A percentile compares a stretch with the other conserved stretches of the same genome.
These are phyloP conservation scores for Lophium mytilinum DNA, from an alignment of 495 filamentous ascomycete species.

Conservation along the genomic window DNA sequence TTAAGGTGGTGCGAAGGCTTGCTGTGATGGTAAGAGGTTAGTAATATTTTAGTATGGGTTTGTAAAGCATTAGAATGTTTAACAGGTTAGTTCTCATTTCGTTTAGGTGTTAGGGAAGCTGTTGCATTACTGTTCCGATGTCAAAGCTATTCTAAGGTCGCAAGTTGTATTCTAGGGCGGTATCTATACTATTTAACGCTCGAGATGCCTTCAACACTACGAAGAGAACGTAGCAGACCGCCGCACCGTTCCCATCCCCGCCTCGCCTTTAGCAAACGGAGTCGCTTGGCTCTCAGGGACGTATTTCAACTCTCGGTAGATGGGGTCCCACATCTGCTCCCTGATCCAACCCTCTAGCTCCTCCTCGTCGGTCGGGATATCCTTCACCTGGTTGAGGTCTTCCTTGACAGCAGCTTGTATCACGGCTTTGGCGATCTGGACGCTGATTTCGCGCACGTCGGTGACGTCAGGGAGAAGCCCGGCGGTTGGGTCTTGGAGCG, in stretches of 20 bases:
- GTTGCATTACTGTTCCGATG: too few species aligned
- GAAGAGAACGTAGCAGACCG: not conserved
- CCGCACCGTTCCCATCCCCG: conserved; percentile 32
- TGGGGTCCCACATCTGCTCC: conserved; percentile 85
- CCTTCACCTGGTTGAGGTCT: conserved; percentile 51
- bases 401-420: conserved; percentile 64
- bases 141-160: too few species aligned
- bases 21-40: too few species aligned
- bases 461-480: conserved; percentile 69
- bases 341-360: conserved; percentile 72
- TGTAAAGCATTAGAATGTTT: too few species aligned
- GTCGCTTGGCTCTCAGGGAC: conserved; percentile 45
- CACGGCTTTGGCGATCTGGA: conserved; percentile 71
- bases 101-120: too few species aligned
- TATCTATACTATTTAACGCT: too few species aligned
- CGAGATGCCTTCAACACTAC: too few species aligned
- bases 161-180: too few species aligned
- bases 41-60: too few species aligned
- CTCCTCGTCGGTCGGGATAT: conserved; percentile 47
- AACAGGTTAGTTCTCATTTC: too few species aligned
- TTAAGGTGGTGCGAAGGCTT: too few species aligned
- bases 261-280: conserved; percentile 50
- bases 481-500: conserved; percentile 47
- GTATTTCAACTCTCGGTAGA: conserved; percentile 55
- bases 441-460: conserved; percentile 65